Conservation (phyloP, 108 stramenopile genomes). For the Conticribra weissflogii region DNA sequence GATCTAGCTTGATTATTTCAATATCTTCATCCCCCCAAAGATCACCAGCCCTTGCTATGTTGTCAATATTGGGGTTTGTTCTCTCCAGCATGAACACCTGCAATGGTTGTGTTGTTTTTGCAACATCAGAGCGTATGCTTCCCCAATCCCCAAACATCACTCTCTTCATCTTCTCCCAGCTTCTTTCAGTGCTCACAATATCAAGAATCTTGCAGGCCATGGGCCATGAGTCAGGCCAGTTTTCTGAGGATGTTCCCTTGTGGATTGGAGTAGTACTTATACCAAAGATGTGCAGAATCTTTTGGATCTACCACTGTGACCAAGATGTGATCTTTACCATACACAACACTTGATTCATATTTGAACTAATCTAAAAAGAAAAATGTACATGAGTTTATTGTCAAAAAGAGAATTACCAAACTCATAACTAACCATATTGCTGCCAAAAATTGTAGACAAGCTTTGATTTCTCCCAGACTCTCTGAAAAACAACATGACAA, state of each 20-base stretch:
- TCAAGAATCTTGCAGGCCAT: not conserved
- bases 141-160: not conserved
- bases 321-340: no score
- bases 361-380: no score
- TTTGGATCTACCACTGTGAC: not conserved
- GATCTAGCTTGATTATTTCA: not conserved
- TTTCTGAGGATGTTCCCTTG: not conserved
- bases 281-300: not conserved
- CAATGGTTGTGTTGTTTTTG: no score
- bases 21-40: not conserved
- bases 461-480: not conserved
- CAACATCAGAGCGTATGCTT: no score
- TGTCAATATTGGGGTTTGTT: not conserved
- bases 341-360: no score
- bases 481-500: not conserved
- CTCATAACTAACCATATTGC: no score
- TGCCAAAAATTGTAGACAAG: not conserved
- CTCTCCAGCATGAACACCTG: no score
- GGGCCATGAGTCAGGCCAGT: not conserved
- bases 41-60: not conserved
- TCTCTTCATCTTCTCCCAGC: not conserved
- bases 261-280: no score
- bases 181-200: not conserved
- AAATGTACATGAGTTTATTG: not conserved
- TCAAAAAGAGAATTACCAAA: no score